A percentile compares a stretch with the other conserved stretches of the same genome.
phyloP scores from a whole-genome alignment of 2,329 filamentous ascomycete species.

The Arachnomyces sp. region DNA sequence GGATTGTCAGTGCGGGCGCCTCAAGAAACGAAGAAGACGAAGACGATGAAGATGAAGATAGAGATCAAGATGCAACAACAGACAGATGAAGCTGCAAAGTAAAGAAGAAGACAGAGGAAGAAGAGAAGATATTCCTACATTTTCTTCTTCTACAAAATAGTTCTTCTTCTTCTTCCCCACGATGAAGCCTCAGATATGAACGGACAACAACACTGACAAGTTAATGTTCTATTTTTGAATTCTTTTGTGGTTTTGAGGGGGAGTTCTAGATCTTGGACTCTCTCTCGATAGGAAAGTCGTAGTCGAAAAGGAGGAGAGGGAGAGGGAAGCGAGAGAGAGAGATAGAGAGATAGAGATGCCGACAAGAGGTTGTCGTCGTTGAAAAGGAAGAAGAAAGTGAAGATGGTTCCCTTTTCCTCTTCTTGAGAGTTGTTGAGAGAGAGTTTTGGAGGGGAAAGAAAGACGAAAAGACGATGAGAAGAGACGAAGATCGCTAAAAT shows the following conservation, averaged over 20 bases:
- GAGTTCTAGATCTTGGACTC: not conserved
- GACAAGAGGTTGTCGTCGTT: too few relatives aligned
- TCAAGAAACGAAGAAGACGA: constrained; percentile 3
- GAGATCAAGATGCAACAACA: too few relatives aligned
- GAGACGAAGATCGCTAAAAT: not conserved
- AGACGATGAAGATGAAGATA: constrained; percentile 1
- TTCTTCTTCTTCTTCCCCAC: not conserved
- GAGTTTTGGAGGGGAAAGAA: not conserved
- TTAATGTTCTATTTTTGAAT: too few relatives aligned
- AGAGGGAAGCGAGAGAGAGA: not conserved
- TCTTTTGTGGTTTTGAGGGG: not conserved
- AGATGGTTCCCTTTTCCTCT: not conserved
- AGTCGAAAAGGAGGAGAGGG: not conserved
- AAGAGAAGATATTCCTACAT: not conserved
- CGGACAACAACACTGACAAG: not conserved
- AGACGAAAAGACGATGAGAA: too few relatives aligned
- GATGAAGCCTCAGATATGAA: not conserved
- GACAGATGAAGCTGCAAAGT: not conserved
- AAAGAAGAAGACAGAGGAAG: not conserved
- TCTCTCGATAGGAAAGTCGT: not conserved
- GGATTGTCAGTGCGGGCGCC: not conserved
- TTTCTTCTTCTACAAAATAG: not conserved
- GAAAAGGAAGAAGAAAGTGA: not conserved
- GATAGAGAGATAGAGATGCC: not conserved
- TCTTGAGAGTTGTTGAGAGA: too few relatives aligned